Base-by-base conservation (phyloP, 257 asterid species). In the Ajuga chamaepitys region DNA sequence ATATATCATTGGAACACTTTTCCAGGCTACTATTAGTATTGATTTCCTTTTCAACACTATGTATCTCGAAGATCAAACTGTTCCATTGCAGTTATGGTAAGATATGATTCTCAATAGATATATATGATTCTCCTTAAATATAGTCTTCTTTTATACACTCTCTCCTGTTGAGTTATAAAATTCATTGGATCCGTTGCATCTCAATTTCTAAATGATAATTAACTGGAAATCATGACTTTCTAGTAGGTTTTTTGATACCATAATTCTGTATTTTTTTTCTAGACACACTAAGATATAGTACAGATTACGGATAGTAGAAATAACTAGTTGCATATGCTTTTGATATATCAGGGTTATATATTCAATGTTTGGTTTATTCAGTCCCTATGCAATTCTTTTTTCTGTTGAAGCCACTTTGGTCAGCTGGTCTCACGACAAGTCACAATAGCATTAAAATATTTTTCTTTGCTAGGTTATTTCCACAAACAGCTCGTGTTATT, bases 21-120 rank as follows among this genome's bases (percentile, higher is more conserved):
- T 79, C 60, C 88, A 88, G 98, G 98, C 98, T 50, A 91, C 96
- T 42, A 91, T 91, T 72, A 96, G 96, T 24, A 91, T 91, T 76
- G 98, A 91, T 85, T 91, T 91, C 74, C 80, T 88, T 28, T 86
- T 96, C 1, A 91, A 91, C 84, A 91, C 98, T 13, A 91, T 91
- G 96, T 91, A 91, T 72, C 95, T 91, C 32, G 98, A 91, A 84
- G 98, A 91, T 77, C 89, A 96, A 67, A 91, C 95, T 62, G 96
- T 91, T 35, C 79, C 95, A 41, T 76, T 91, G 86, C 98, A 88
- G n/a, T n/a, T n/a, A n/a, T n/a, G n/a, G n/a, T n/a, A n/a, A n/a
- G n/a, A n/a, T n/a, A n/a, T n/a, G n/a, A 37, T 73, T 61, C 70
- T 75, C 66, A 51, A 16, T n/a, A n/a, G n/a, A n/a, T n/a, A n/a